Evolutionary conservation across 1,284 basidiomycete species (phyloP).

Genomic region (Termitomyces sp.): DNA sequence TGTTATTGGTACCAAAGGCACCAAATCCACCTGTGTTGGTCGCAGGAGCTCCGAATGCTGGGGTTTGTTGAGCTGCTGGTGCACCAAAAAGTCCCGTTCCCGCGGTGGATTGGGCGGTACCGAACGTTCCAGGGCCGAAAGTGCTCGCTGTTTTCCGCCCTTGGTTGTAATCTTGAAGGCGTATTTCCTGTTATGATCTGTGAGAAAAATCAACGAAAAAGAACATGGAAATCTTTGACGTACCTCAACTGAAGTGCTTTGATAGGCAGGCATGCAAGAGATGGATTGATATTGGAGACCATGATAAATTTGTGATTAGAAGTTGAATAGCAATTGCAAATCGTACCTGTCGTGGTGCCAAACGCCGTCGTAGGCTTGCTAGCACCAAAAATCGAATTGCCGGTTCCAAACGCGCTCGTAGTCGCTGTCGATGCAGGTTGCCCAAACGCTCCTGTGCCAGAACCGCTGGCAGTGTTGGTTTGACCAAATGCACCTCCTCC

Average conservation of each 20-base stretch:
- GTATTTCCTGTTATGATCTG: constrained; percentile 54
- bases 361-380: constrained; percentile 48
- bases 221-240: constrained; percentile 17
- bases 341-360: constrained; percentile 34
- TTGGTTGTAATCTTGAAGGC: constrained; percentile 70
- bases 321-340: constrained; percentile 7
- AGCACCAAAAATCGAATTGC: constrained; percentile 40
- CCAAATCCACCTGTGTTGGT: constrained; percentile 33
- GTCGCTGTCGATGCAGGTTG: constrained; percentile 25
- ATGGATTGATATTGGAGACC: constrained; percentile 68
- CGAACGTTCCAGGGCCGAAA: constrained; percentile 46
- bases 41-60: constrained; percentile 29
- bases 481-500: constrained; percentile 44
- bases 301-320: constrained; percentile 2
- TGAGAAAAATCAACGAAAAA: constrained; percentile 6
- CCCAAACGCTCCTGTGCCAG: constrained; percentile 40
- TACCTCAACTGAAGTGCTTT: constrained; percentile 69
- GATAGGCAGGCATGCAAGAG: constrained; percentile 66
- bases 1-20: constrained; percentile 31
- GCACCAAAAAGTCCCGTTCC: constrained; percentile 35
- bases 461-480: constrained; percentile 20
- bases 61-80: constrained; percentile 33
- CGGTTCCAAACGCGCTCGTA: constrained; percentile 33
- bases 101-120: constrained; percentile 33
- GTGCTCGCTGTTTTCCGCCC: constrained; percentile 61